Percentiles rank a stretch among this genome's conserved stretches.
Conservation (phyloP, 1,139 yeast genomes). For the Debaryomyces psychrophilus region DNA sequence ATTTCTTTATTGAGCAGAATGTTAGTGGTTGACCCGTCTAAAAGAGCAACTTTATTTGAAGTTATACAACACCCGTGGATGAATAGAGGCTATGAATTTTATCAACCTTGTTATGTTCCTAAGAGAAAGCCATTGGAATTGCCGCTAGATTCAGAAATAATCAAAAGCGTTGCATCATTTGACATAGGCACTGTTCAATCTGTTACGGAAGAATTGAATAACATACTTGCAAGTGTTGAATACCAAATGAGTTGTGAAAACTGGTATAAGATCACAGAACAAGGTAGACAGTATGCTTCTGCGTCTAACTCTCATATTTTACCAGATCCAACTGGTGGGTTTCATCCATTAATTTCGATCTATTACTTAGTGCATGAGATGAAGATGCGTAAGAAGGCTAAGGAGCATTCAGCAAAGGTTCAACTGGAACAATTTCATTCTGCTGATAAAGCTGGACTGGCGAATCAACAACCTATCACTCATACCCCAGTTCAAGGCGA, state of each 20-base stretch:
- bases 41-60: constrained; percentile 79
- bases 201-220: constrained; percentile 58
- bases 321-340: constrained; percentile 86
- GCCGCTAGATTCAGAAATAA: constrained; percentile 72
- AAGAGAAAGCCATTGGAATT: constrained; percentile 70
- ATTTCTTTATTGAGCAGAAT: constrained; percentile 81
- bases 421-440: constrained; percentile 23
- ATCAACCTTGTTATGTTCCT: constrained; percentile 75
- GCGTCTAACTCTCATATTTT: constrained; percentile 44
- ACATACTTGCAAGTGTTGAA: constrained; percentile 63
- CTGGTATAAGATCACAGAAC: constrained; percentile 59
- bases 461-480: constrained; percentile 5
- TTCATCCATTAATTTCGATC: constrained; percentile 85
- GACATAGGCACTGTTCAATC: constrained; percentile 76
- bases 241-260: constrained; percentile 67
- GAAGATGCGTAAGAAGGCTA: constrained; percentile 67
- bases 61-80: constrained; percentile 94
- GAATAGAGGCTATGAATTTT: constrained; percentile 80
- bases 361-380: constrained; percentile 86
- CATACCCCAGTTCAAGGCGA: constrained; percentile 7
- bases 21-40: constrained; percentile 86
- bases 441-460: background rate
- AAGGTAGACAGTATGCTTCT: constrained; percentile 46
- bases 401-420: constrained; percentile 47
- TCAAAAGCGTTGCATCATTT: constrained; percentile 74